Base-by-base conservation (phyloP, 306 rosid genomes). In the Pyrus communis region DNA sequence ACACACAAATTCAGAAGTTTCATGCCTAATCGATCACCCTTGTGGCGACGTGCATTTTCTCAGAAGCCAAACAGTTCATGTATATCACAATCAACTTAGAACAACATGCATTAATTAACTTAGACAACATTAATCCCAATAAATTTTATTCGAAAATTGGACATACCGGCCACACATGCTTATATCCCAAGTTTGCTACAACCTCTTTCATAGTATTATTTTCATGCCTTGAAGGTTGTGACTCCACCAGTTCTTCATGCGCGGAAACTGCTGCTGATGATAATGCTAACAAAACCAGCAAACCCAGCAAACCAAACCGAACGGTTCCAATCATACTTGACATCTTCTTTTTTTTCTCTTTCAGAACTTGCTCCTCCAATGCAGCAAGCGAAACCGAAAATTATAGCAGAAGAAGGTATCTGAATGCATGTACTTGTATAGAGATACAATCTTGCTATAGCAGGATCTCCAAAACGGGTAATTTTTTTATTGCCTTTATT, bases 151-250 rank as follows among this genome's bases (percentile, higher is more conserved):
- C 43, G 43, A 40, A 40, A 40, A 9, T 6, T 6, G 23, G 69
- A 78, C 81, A 81, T 80, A 89, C 97, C 71, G 93, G 97, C 97
- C 97, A 91, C 64, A 87, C 87, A 69, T 87, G 91, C 7, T 74
- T 84, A 63, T 91, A 91, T 66, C 87, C 83, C 7, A 63, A 14
- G 42, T 30, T 14, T 12, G 67, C 7, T 28, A 14, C n/a, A 63
- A 17, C 67, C 42, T 28, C 67, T 22, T 30, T 63, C 40, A 12
- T 42, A 12, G 66, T 23, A 60, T 11, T 27, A 28, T 30, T 63
- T 9, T 40, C 43, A 21, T 30, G 40, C 42, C 42, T 28, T 73
- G 67, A 58, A n/a, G 14, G 30, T 54, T 35, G 66, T n/a, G 51
- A 27, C 19, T 33, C 33, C 31, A 12, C 22, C 65, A 35, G 14